A percentile compares a stretch with the other conserved stretches of the same genome.
phyloP scores from a whole-genome alignment of 2,329 filamentous ascomycete species.

The Phyllosticta paracitricarpa region DNA sequence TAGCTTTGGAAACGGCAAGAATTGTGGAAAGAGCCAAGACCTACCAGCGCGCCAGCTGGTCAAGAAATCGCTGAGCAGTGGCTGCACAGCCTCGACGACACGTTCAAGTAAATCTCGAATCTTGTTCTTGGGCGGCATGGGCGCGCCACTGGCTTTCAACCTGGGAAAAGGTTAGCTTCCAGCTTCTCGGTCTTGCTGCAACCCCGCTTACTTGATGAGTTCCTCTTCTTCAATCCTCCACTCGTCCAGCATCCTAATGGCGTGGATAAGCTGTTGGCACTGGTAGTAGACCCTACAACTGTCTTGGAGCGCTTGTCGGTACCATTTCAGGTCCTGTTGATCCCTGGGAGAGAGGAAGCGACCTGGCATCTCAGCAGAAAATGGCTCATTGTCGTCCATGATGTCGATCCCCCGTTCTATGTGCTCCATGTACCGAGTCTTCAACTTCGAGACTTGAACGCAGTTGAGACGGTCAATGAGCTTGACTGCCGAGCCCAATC shows the following conservation, averaged over 20 bases:
- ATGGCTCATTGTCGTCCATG: conserved; percentile 5
- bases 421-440: conserved; percentile 30
- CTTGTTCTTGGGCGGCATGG: conserved; percentile 17
- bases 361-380: neutral
- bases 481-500: conserved; percentile 45
- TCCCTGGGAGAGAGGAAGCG: conserved; percentile 8
- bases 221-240: conserved; percentile 34
- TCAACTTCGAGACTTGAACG: conserved; percentile 32
- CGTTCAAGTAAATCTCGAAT: conserved; percentile 31
- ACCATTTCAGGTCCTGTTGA: conserved; percentile 13
- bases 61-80: conserved; percentile 27
- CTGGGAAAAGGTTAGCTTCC: conserved; percentile 1
- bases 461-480: conserved; percentile 43
- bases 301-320: conserved; percentile 13
- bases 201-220: conserved; percentile 21
- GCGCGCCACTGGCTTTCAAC: conserved; percentile 6
- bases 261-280: conserved; percentile 32
- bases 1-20: neutral
- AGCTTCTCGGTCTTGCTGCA: neutral
- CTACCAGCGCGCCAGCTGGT: conserved; percentile 17
- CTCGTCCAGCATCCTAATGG: conserved; percentile 32
- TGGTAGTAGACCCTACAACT: conserved; percentile 31
- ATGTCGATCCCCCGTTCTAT: conserved; percentile 26
- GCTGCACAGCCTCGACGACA: conserved; percentile 29
- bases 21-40: neutral